phyloP scores from a whole-genome alignment of 108 stramenopile species.

The Discostella stelligeroides region DNA sequence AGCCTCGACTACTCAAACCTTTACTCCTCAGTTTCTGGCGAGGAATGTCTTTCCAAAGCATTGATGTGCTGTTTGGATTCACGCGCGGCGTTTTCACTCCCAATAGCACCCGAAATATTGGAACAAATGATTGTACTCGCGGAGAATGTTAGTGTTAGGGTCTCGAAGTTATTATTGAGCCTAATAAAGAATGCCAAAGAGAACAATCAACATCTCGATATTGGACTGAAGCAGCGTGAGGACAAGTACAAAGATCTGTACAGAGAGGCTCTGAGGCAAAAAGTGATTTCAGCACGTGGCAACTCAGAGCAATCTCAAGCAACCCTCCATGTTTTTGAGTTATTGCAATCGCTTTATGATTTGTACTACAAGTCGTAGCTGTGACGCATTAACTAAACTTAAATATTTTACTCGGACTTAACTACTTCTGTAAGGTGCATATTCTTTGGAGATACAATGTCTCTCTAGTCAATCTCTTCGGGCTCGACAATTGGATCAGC shows the following conservation, averaged over 20 bases:
- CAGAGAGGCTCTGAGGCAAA: slow-evolving; percentile 56
- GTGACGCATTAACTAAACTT: no score
- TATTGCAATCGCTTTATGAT: no score
- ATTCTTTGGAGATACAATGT: no score
- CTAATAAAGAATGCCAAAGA: slow-evolving; percentile 68
- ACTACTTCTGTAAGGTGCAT: no score
- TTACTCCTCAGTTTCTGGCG: slow-evolving; percentile 74
- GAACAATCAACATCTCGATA: slow-evolving; percentile 11
- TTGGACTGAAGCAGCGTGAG: background rate
- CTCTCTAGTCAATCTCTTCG: no score
- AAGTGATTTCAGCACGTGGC: slow-evolving; percentile 18
- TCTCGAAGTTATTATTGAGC: slow-evolving; percentile 70
- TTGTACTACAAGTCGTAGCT: no score
- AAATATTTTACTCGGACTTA: no score
- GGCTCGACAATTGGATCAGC: no score
- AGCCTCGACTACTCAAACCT: slow-evolving; percentile 78
- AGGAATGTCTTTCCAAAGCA: slow-evolving; percentile 73
- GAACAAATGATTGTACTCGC: slow-evolving; percentile 72
- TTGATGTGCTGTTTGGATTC: slow-evolving; percentile 76
- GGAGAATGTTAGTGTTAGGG: slow-evolving; percentile 62
- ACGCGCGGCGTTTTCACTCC: slow-evolving; percentile 54
- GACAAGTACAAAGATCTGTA: slow-evolving; percentile 72
- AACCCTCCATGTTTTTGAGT: no score
- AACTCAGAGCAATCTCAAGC: background rate
- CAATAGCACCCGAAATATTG: slow-evolving; percentile 32